phyloP scores from a whole-genome alignment of 768 basidiomycete species.

The Boletus huronensis region DNA sequence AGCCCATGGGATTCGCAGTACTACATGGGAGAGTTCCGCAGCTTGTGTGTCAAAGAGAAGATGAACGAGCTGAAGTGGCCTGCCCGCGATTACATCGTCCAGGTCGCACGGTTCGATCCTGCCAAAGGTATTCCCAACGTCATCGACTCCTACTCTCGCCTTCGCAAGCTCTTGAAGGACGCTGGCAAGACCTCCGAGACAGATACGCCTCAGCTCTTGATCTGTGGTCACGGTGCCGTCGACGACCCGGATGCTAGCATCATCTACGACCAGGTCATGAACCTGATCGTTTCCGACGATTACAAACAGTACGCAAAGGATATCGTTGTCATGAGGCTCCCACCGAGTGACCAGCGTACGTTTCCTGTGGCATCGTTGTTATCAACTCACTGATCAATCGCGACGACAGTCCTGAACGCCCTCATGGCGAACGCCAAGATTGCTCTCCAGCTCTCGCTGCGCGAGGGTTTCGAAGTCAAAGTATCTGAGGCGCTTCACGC shows the following conservation, averaged over 20 bases:
- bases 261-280: constrained; percentile 78
- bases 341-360: constrained; percentile 81
- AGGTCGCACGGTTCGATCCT: constrained; percentile 94
- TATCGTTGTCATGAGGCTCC: constrained; percentile 75
- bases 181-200: constrained; percentile 44
- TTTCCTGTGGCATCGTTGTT: constrained; percentile 7
- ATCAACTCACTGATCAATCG: constrained; percentile 1
- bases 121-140: constrained; percentile 80
- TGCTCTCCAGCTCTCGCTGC: constrained; percentile 85
- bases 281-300: constrained; percentile 49
- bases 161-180: constrained; percentile 62
- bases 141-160: constrained; percentile 82
- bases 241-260: constrained; percentile 95
- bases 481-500: constrained; percentile 94
- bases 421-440: constrained; percentile 88
- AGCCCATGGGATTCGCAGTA: constrained; percentile 76
- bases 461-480: constrained; percentile 97
- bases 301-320: constrained; percentile 56
- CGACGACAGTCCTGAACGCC: constrained; percentile 68
- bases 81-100: constrained; percentile 78
- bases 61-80: constrained; percentile 81
- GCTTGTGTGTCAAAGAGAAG: constrained; percentile 71
- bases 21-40: constrained; percentile 88
- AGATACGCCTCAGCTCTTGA: constrained; percentile 67
- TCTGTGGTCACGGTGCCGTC: constrained; percentile 90